Base-by-base conservation (phyloP, 2,329 filamentous ascomycete genomes). In the Aspergillus intermedius region DNA sequence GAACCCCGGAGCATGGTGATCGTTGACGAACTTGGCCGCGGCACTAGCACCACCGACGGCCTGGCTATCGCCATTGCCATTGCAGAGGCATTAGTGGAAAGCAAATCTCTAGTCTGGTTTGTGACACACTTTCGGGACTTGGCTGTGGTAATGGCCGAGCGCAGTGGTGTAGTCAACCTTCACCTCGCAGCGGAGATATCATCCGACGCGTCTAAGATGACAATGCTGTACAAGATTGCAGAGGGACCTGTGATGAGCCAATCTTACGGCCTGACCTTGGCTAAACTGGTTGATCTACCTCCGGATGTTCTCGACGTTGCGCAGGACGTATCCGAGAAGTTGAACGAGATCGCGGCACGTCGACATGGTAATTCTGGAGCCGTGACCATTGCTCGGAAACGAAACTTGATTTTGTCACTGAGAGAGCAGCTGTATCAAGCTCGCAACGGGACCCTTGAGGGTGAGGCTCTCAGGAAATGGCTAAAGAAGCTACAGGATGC, bases 51-150 rank as follows among this genome's bases (percentile, higher is more conserved):
- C 0, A 79, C 84, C 21, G 93, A 98, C 62, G 93, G 93, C 0
- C 73, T 97, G 1, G 85, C 89, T 0, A 94, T 98, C 60, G 89
- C 93, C 1, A 77, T 96, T 44, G 87, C 91, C 2, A 90, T 97
- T 61, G 86, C 91, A 0, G 93, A 97, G 72, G 87, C 88, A 0
- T 74, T 98, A 3, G 79, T 96, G 4, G 80, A 90, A 50, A 93
- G 82, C 57, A 78, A 82, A 51, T 84, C 90, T 0, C 77, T 88
- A 0, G 82, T 96, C 0, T 96, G 89, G 84, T 98, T 98, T 68
- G 89, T 86, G 1, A 97, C 93, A 0, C 94, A 98, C 63, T 98
- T 96, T 63, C 77, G 81, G 32, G 88, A 96, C 52, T 75, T 98
- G 2, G 85, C 90, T 0, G 79, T 78, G 2, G 87, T 91, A 32